Percentiles rank a stretch among this genome's conserved stretches.
Conservation (phyloP, 1,284 basidiomycete species). For the Mycena citricolor region DNA sequence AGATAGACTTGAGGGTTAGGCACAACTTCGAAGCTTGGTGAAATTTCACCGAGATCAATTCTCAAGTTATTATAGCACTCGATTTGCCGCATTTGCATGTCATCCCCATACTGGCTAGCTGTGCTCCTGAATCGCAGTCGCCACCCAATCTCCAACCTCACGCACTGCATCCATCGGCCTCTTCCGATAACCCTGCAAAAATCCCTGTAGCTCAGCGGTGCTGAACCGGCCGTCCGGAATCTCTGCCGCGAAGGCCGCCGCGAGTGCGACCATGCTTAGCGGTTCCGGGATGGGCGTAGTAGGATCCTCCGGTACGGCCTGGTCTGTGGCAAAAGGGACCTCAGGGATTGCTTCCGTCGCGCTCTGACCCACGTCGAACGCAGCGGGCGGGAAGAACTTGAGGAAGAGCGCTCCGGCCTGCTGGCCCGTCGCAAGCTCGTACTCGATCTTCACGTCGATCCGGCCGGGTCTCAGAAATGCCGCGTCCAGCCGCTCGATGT, state of each 20-base stretch:
- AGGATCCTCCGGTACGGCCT: too few relatives aligned
- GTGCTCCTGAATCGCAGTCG: conserved; percentile 26
- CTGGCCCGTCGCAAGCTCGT: conserved; percentile 15
- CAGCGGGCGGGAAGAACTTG: conserved; percentile 13
- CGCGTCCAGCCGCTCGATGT: conserved; percentile 24
- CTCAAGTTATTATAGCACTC: too few relatives aligned
- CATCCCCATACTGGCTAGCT: too few relatives aligned
- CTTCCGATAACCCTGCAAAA: conserved; percentile 41
- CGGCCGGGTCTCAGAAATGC: conserved; percentile 23
- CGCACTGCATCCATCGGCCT: conserved; percentile 35
- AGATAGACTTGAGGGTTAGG: too few relatives aligned
- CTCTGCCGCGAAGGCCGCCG: conserved; percentile 33
- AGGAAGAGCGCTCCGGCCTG: conserved; percentile 22
- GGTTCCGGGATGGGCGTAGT: too few relatives aligned
- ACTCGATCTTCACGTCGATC: conserved; percentile 21
- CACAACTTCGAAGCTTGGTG: too few relatives aligned
- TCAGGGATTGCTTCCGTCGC: too few relatives aligned
- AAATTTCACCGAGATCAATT: too few relatives aligned
- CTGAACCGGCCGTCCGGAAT: conserved; percentile 39
- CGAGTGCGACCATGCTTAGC: conserved; percentile 26
- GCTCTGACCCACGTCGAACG: conserved; percentile 7
- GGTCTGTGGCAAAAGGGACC: too few relatives aligned
- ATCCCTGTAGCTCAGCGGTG: conserved; percentile 44
- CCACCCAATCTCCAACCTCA: conserved; percentile 34
- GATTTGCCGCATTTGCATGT: too few relatives aligned